phyloP scores from a whole-genome alignment of 2,329 filamentous ascomycete species.

The Aspergillus clavatus region DNA sequence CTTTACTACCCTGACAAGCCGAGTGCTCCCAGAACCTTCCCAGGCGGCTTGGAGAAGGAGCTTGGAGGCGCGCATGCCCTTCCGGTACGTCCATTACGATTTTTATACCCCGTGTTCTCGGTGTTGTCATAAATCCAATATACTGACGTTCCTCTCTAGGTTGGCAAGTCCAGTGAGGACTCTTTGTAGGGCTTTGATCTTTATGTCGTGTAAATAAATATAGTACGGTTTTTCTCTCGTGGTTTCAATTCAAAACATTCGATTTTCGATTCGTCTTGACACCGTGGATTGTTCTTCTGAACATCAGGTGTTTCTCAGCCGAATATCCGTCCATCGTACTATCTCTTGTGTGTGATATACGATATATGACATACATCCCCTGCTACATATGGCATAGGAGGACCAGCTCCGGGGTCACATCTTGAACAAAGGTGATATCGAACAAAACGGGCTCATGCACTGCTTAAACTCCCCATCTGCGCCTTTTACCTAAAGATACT shows the following conservation, averaged over 20 bases:
- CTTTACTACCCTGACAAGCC: slow-evolving; percentile 67
- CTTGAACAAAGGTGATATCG: no score
- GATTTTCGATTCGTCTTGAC: slow-evolving; percentile 15
- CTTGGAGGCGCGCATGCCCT: slow-evolving; percentile 65
- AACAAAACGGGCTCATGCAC: no score
- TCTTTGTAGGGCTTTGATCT: slow-evolving; percentile 31
- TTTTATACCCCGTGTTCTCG: no score
- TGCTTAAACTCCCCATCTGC: no score
- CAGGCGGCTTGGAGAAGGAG: slow-evolving; percentile 66
- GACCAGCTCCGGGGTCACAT: no score
- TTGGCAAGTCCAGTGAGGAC: slow-evolving; percentile 37
- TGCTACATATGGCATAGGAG: no score
- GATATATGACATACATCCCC: no score
- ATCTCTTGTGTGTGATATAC: neutral
- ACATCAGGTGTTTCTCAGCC: neutral
- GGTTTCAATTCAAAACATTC: slow-evolving; percentile 28
- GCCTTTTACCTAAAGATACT: no score
- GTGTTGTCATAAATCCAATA: slow-evolving; percentile 14
- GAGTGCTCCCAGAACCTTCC: slow-evolving; percentile 64
- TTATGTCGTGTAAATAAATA: slow-evolving; percentile 39
- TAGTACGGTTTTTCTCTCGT: slow-evolving; percentile 30
- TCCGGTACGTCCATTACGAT: slow-evolving; percentile 55
- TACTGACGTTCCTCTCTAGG: slow-evolving; percentile 21
- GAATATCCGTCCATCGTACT: neutral
- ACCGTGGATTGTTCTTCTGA: neutral